Conservation (phyloP, 805 yeast species). For the Zygotorulaspora sp. region DNA sequence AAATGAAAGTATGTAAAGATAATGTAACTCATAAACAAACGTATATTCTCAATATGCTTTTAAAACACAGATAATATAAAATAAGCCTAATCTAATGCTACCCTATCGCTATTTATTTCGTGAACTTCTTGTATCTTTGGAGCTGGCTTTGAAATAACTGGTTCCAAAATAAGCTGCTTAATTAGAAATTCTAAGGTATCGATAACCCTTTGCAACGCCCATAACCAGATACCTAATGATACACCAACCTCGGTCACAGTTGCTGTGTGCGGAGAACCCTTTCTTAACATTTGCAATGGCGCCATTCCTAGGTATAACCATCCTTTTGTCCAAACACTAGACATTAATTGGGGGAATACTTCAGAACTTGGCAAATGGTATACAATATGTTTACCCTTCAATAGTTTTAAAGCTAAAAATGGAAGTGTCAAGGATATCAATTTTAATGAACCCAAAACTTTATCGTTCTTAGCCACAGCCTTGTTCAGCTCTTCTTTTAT, state of each 20-base stretch:
- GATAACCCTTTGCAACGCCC: conserved; percentile 32
- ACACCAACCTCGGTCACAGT: conserved; percentile 23
- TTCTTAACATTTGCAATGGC: conserved; percentile 23
- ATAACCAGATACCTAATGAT: conserved; percentile 35
- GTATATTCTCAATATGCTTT: too few species aligned
- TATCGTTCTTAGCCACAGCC: conserved; percentile 10
- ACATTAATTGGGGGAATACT: conserved; percentile 30
- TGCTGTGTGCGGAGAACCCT: conserved; percentile 6
- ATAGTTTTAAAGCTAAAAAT: conserved; percentile 29
- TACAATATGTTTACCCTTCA: conserved; percentile 33
- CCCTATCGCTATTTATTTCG: conserved; percentile 13
- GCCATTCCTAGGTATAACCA: conserved; percentile 28
- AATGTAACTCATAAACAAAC: too few species aligned
- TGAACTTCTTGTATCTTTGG: not conserved
- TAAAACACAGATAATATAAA: too few species aligned
- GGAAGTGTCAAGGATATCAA: conserved; percentile 32
- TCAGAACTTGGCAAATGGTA: conserved; percentile 27
- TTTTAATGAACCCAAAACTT: conserved; percentile 19
- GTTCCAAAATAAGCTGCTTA: conserved; percentile 18
- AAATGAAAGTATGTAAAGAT: conserved; percentile 13
- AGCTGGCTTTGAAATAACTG: conserved; percentile 13
- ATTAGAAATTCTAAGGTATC: conserved; percentile 29
- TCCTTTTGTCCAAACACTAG: conserved; percentile 34
- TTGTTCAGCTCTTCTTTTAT: conserved; percentile 39
- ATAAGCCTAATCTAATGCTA: conserved; percentile 13